phyloP scores from a whole-genome alignment of 2,329 filamentous ascomycete species.

The Talaromyces marneffei region DNA sequence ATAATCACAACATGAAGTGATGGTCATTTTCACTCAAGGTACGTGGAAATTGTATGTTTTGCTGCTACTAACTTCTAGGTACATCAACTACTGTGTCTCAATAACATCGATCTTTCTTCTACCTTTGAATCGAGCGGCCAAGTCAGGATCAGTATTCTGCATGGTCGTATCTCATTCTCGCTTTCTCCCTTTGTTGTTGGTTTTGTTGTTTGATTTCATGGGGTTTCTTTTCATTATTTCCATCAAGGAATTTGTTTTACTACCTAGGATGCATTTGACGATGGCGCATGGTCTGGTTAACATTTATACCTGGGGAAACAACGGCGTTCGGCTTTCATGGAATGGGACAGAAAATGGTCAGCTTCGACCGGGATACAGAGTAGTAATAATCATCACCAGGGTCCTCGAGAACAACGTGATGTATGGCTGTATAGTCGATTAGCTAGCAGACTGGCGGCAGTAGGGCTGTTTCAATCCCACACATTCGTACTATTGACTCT shows the following conservation, averaged over 20 bases:
- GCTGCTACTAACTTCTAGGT: slow-evolving; percentile 6
- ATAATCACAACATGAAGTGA: not conserved
- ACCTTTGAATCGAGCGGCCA: not conserved
- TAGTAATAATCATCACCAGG: not conserved
- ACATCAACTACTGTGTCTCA: not conserved
- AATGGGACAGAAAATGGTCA: not conserved
- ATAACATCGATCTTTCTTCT: not conserved
- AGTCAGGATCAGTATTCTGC: not conserved
- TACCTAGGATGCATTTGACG: not conserved
- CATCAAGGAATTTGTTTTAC: slow-evolving; percentile 2
- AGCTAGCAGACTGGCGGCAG: not conserved
- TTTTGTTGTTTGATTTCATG: not conserved
- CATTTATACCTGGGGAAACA: not conserved
- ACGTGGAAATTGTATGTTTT: not conserved
- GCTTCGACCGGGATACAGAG: not conserved
- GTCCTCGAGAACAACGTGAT: not conserved
- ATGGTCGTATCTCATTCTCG: not conserved
- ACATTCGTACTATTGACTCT: not conserved
- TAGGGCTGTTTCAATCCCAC: not conserved
- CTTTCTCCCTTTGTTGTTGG: not conserved
- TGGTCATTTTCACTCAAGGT: not conserved
- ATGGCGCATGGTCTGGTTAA: not conserved
- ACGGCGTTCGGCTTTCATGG: not conserved
- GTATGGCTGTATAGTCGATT: not conserved
- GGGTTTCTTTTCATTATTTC: not conserved